Conservation (phyloP, 352 stramenopile species). For the Globisporangium uncinulatum region DNA sequence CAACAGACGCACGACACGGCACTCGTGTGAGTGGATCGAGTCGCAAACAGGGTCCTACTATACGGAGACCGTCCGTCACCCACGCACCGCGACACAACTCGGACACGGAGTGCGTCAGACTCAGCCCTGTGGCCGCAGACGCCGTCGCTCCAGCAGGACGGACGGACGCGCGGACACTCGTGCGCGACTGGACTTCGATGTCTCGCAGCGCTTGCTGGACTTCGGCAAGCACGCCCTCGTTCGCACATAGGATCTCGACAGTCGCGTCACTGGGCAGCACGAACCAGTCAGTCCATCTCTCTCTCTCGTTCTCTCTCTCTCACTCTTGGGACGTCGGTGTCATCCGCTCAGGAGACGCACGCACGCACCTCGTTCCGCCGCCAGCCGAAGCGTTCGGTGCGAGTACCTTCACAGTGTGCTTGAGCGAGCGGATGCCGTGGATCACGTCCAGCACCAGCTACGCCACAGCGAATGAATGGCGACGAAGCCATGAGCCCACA, state of each 20-base stretch:
- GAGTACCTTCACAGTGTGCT: slow-evolving; percentile 69
- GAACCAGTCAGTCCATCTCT: background rate
- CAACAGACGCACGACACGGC: background rate
- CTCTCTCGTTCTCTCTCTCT: too few species aligned
- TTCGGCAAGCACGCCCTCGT: slow-evolving; percentile 19
- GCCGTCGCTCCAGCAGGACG: slow-evolving; percentile 1
- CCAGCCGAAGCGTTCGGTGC: slow-evolving; percentile 33
- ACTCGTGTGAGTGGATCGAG: background rate
- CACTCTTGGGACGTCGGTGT: background rate
- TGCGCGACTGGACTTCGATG: slow-evolving; percentile 40
- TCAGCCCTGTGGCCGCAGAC: slow-evolving; percentile 6
- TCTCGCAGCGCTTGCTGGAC: slow-evolving; percentile 33
- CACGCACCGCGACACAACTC: slow-evolving; percentile 45
- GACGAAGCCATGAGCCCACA: background rate
- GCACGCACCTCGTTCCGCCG: slow-evolving; percentile 19
- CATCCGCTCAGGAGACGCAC: background rate
- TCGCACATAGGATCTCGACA: slow-evolving; percentile 30
- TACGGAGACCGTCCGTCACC: background rate
- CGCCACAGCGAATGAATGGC: background rate
- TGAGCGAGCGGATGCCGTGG: slow-evolving; percentile 91
- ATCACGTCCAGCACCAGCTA: slow-evolving; percentile 86
- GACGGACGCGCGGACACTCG: slow-evolving; percentile 20
- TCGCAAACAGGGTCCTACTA: too few species aligned
- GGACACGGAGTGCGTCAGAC: slow-evolving; percentile 49
- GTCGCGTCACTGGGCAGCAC: slow-evolving; percentile 6